Evolutionary conservation across 2,329 filamentous ascomycete genomes (phyloP).

Genomic region (Alternaria metachromatica): DNA sequence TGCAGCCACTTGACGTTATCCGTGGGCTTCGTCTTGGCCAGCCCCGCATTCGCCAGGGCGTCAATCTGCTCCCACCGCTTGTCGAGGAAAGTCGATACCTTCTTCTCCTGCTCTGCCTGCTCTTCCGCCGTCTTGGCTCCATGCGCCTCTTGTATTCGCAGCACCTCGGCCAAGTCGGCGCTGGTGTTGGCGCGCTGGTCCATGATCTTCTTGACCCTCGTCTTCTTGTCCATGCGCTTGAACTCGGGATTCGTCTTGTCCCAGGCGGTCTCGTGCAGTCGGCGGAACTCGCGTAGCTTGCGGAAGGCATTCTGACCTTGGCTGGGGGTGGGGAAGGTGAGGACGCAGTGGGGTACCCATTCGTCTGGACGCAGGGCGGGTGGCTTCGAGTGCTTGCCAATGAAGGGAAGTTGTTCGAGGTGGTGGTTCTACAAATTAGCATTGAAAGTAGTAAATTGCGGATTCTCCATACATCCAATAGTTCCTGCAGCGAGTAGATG

Average conservation of each 20-base stretch:
- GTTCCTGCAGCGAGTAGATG: conserved; percentile 66
- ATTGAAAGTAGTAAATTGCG: background rate
- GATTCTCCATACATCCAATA: conserved; percentile 57
- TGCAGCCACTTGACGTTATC: conserved; percentile 36
- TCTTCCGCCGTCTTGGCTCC: conserved; percentile 29
- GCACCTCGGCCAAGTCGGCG: conserved; percentile 65
- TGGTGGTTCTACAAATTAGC: conserved; percentile 53
- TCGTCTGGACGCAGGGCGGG: conserved; percentile 65
- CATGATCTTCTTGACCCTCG: conserved; percentile 63
- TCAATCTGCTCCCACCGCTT: conserved; percentile 36
- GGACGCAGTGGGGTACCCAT: conserved; percentile 66
- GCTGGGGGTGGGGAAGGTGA: conserved; percentile 60
- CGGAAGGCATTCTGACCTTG: conserved; percentile 63
- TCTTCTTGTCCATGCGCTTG: conserved; percentile 55
- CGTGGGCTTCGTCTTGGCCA: conserved; percentile 17
- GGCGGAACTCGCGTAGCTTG: conserved; percentile 26
- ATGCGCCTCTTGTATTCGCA: conserved; percentile 56
- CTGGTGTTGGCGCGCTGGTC: conserved; percentile 69
- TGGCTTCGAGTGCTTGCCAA: conserved; percentile 69
- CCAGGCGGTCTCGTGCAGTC: conserved; percentile 66
- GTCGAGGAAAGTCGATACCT: conserved; percentile 21
- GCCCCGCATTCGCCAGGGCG: conserved; percentile 24
- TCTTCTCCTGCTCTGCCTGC: conserved; percentile 22
- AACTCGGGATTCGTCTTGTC: conserved; percentile 51
- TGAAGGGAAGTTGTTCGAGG: conserved; percentile 65